Evolutionary conservation across 2,329 filamentous ascomycete species (phyloP).

Genomic region (Cladosporium sphaerospermum): DNA sequence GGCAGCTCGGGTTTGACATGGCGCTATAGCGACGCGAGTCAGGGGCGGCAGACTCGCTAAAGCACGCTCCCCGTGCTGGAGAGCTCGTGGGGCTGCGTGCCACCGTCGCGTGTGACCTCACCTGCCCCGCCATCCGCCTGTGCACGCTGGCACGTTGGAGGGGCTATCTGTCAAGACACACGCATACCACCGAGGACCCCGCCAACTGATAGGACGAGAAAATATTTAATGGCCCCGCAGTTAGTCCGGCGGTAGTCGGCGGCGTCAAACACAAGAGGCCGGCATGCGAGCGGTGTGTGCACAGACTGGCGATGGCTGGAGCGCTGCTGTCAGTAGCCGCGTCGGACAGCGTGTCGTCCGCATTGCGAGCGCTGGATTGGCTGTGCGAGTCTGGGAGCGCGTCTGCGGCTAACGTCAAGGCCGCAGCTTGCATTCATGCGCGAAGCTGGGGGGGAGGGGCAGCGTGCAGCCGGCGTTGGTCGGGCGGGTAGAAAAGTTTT

Average conservation of each 20-base stretch:
- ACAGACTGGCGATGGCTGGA: conserved; percentile 1
- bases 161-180: background rate
- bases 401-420: conserved; percentile 3
- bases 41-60: no score
- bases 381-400: background rate
- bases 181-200: no score
- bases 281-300: conserved; percentile 10
- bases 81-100: background rate
- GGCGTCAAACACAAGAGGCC: background rate
- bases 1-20: background rate
- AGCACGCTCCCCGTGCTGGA: no score
- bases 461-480: background rate
- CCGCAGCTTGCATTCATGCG: conserved; percentile 4
- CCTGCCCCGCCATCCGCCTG: background rate
- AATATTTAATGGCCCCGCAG: background rate
- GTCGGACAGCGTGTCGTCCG: conserved; percentile 8
- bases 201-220: no score
- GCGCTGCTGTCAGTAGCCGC: conserved; percentile 4
- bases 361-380: conserved; percentile 1
- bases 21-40: background rate
- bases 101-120: conserved; percentile 3
- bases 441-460: conserved; percentile 1
- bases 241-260: conserved; percentile 3
- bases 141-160: no score
- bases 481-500: conserved; percentile 2